Evolutionary conservation across 2,329 filamentous ascomycete species (phyloP).

Genomic region (Metarhizium humberi): DNA sequence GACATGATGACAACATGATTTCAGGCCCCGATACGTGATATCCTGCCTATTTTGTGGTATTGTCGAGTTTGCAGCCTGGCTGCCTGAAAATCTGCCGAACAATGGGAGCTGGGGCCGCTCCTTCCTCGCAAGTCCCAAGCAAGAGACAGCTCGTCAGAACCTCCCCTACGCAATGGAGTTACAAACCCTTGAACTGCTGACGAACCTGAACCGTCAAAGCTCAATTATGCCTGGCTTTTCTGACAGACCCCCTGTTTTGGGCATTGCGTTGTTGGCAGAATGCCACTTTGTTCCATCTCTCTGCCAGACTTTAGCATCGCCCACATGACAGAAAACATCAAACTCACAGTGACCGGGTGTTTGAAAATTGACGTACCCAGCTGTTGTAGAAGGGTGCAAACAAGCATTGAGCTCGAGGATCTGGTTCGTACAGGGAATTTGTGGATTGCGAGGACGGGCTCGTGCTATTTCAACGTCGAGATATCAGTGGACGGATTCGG

Average conservation of each 20-base stretch:
- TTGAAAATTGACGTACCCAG: constrained; percentile 18
- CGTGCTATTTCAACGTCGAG: constrained; percentile 19
- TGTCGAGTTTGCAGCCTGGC: not conserved
- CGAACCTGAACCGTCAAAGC: not conserved
- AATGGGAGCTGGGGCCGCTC: not conserved
- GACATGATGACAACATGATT: not conserved
- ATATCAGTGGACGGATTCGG: constrained; percentile 13
- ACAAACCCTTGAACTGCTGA: not conserved
- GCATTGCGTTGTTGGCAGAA: not conserved
- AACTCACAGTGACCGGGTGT: constrained; percentile 15
- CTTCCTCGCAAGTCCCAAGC: not conserved
- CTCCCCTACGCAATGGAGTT: not conserved
- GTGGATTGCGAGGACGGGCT: constrained; percentile 23
- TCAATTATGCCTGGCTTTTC: not conserved
- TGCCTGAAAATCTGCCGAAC: not conserved
- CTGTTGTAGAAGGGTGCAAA: constrained; percentile 5
- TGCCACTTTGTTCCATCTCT: constrained; percentile 10
- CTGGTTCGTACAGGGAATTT: constrained; percentile 15
- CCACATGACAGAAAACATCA: constrained; percentile 13
- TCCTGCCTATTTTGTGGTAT: not conserved
- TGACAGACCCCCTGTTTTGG: not conserved
- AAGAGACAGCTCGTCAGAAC: not conserved
- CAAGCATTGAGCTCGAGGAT: constrained; percentile 14
- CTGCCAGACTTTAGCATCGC: constrained; percentile 16
- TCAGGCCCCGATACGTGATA: not conserved